Evolutionary conservation across 148 eudicot genomes (phyloP).

Genomic region (Persicaria maculosa): DNA sequence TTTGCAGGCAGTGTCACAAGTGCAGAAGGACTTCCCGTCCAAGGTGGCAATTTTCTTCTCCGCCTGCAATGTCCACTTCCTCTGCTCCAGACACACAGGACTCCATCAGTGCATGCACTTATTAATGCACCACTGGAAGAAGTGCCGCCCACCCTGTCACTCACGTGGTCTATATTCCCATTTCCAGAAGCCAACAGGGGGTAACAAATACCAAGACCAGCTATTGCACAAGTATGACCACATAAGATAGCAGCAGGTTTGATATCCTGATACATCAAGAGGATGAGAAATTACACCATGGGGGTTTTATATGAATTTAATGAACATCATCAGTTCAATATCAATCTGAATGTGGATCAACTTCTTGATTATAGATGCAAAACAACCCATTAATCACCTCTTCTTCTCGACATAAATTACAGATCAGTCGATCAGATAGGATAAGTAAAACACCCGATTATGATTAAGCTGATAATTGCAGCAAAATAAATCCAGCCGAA

Average conservation of each 20-base stretch:
- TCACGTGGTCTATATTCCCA: slow-evolving; percentile 30
- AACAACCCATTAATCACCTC: neutral
- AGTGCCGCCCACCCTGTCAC: slow-evolving; percentile 25
- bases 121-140: slow-evolving; percentile 53
- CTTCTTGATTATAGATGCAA: neutral
- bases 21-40: slow-evolving; percentile 80
- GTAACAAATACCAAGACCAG: slow-evolving; percentile 66
- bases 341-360: neutral
- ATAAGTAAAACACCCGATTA: neutral
- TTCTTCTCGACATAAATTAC: neutral
- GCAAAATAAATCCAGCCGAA: neutral
- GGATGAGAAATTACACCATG: neutral
- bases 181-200: slow-evolving; percentile 50
- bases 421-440: neutral
- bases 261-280: slow-evolving; percentile 48
- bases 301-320: neutral
- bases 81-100: slow-evolving; percentile 90
- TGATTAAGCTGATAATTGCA: neutral
- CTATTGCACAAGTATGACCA: slow-evolving; percentile 87
- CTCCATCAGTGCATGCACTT: slow-evolving; percentile 92
- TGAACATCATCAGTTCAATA: neutral
- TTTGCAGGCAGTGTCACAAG: slow-evolving; percentile 59
- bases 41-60: slow-evolving; percentile 88
- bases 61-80: slow-evolving; percentile 89
- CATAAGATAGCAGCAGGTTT: slow-evolving; percentile 79